These are phyloP conservation scores for Piper betle DNA, from an alignment of 164 flowering plant species.

Conservation along the genomic window DNA sequence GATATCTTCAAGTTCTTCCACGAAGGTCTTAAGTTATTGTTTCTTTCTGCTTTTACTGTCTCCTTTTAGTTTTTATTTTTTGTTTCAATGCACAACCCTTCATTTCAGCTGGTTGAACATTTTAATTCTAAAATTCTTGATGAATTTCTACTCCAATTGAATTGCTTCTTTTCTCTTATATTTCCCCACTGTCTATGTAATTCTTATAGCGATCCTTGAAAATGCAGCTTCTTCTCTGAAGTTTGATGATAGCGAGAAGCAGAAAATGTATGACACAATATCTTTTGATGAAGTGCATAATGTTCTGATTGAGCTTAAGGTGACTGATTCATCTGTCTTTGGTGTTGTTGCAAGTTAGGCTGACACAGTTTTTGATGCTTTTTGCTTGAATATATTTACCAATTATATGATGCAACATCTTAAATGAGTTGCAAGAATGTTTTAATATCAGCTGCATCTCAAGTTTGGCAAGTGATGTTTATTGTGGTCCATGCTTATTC, in stretches of 20 bases:
- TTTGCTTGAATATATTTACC: background rate
- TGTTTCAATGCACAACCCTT: background rate
- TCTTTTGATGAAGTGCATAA: slow-evolving; percentile 54
- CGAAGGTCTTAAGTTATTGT: slow-evolving; percentile 31
- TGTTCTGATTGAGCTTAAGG: slow-evolving; percentile 67
- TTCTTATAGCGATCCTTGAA: background rate
- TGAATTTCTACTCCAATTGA: background rate
- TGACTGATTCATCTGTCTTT: slow-evolving; percentile 10
- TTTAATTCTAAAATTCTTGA: background rate
- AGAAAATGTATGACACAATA: slow-evolving; percentile 46
- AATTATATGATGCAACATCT: background rate
- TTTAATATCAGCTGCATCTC: background rate
- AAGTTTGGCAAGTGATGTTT: background rate
- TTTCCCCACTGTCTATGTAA: background rate
- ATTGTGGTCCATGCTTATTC: background rate
- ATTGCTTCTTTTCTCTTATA: too few relatives aligned
- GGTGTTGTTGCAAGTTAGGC: background rate
- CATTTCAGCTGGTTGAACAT: background rate
- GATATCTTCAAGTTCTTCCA: slow-evolving; percentile 65
- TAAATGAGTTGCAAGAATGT: too few relatives aligned
- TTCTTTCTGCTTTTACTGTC: too few relatives aligned
- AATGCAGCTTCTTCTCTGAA: slow-evolving; percentile 69
- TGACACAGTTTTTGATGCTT: background rate
- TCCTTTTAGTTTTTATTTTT: too few relatives aligned
- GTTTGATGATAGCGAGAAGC: slow-evolving; percentile 74